Base-by-base conservation (phyloP, 2,329 filamentous ascomycete genomes). In the Ophiostoma populinum region DNA sequence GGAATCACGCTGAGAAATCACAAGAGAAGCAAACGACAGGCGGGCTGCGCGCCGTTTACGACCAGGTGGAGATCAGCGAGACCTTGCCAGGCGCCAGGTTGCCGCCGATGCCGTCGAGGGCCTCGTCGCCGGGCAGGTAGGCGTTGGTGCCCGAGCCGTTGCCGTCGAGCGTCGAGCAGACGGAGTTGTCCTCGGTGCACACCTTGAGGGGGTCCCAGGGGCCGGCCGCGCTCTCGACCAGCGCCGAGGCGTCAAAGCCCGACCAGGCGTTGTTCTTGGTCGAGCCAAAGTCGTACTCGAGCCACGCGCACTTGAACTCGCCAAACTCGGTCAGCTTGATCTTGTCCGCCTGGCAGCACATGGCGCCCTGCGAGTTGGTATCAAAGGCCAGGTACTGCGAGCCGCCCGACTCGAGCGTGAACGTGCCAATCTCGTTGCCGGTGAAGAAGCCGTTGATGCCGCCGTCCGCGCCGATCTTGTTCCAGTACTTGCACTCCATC, bases 211-310 rank as follows among this genome's bases (percentile, higher is more conserved):
- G 49, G 42, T 47, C 47, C 38, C 52, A 55, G 41, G 52, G 55
- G 43, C 65, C 43, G 35, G 45, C 41, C 19, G 46, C 40, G 44
- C 56, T 52, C 20, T 62, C 51, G 27, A 65, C 60, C 8, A 69
- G 55, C 39, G 56, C 57, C 5, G 62, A 67, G 42, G 58, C 62
- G 38, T 69, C 65, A 39, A 58, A 61, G 26, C 65, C 65, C 3
- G 59, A 65, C 58, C 59, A 65, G 37, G 48, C 52, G n/a, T 44
- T 36, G 57, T 69, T 69, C 51, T 49, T 49, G 1, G 41, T 24
- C 53, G 57, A 61, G 40, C 43, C 59, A 31, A 59, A 57, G 52
- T 68, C 65, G 35, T 58, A 61, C 55, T 69, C 65, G 48, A 56
- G 43, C 64, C 65, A 69, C 37, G 57, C 56, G 42, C 52, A 51